Evolutionary conservation across 2,329 filamentous ascomycete species (phyloP).

Genomic region (Epichloe uncinata): DNA sequence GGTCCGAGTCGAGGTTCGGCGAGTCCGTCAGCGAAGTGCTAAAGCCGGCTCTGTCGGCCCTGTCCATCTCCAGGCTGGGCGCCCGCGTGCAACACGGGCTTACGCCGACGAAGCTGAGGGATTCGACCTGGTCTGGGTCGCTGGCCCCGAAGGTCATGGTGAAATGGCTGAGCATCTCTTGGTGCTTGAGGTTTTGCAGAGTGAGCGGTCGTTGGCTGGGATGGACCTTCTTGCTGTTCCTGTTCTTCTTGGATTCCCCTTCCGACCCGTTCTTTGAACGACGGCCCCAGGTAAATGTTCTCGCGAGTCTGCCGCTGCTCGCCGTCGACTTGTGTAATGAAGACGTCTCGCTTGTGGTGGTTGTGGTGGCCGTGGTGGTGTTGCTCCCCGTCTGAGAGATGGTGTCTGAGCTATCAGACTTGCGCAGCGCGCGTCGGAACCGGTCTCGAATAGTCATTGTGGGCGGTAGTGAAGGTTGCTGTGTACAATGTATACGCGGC

Average conservation of each 20-base stretch:
- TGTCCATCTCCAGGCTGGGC: constrained; percentile 22
- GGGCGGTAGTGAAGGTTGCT: not conserved
- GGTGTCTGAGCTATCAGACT: constrained; percentile 18
- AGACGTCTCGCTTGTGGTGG: constrained; percentile 15
- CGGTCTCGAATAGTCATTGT: constrained; percentile 30
- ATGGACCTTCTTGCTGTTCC: constrained; percentile 21
- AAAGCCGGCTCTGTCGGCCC: constrained; percentile 3
- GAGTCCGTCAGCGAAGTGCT: constrained; percentile 3
- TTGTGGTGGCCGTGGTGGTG: constrained; percentile 14
- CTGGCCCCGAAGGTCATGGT: constrained; percentile 31
- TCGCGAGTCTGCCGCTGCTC: constrained; percentile 16
- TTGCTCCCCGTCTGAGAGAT: constrained; percentile 20
- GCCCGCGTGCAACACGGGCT: constrained; percentile 32
- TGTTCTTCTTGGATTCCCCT: constrained; percentile 11
- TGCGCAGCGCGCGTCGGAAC: constrained; percentile 27
- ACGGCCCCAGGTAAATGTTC: constrained; percentile 18
- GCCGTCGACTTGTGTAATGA: constrained; percentile 18
- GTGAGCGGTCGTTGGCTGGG: constrained; percentile 33
- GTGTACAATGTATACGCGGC: not conserved
- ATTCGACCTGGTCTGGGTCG: constrained; percentile 20
- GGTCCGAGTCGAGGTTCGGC: constrained; percentile 1
- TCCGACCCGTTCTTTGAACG: constrained; percentile 8
- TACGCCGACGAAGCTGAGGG: constrained; percentile 22
- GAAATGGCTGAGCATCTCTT: constrained; percentile 33
- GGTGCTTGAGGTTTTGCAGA: constrained; percentile 31